Evolutionary conservation across 2,329 filamentous ascomycete genomes (phyloP).

Genomic region (Neophaeococcomyces mojaviensis): DNA sequence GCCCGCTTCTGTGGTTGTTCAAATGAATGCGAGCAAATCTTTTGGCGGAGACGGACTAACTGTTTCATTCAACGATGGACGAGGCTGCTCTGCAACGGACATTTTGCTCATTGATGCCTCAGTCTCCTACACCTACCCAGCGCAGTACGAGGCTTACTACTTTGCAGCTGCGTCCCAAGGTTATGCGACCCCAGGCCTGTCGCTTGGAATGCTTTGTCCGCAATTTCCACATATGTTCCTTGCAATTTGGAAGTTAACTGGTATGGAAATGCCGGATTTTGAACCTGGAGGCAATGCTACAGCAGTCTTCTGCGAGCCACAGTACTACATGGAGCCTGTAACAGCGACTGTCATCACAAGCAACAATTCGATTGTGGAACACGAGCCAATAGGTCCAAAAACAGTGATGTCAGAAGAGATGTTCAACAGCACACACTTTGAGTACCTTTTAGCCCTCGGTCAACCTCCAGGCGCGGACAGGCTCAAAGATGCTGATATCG

Average conservation of each 20-base stretch:
- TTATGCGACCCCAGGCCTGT: not conserved
- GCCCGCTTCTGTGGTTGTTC: not conserved
- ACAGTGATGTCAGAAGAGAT: conserved; percentile 16
- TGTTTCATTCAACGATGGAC: conserved; percentile 4
- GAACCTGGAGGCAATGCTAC: conserved; percentile 26
- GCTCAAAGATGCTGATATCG: no score
- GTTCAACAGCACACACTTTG: conserved; percentile 35
- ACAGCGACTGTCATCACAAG: conserved; percentile 32
- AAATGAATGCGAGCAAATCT: not conserved
- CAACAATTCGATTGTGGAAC: not conserved
- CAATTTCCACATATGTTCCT: not conserved
- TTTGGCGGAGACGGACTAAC: not conserved
- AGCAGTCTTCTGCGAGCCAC: conserved; percentile 34
- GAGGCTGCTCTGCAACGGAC: conserved; percentile 3
- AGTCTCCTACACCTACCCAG: conserved; percentile 33
- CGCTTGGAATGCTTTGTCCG: not conserved
- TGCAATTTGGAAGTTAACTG: not conserved
- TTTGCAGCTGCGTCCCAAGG: not conserved
- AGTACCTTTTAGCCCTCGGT: conserved; percentile 28
- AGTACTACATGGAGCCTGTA: conserved; percentile 42
- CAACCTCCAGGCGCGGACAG: not conserved
- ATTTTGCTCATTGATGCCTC: conserved; percentile 11
- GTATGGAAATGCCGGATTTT: conserved; percentile 8
- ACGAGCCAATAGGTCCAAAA: not conserved
- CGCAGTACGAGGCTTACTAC: conserved; percentile 7